Base-by-base conservation (phyloP, 257 asterid genomes). In the Anisodus acutangulus region DNA sequence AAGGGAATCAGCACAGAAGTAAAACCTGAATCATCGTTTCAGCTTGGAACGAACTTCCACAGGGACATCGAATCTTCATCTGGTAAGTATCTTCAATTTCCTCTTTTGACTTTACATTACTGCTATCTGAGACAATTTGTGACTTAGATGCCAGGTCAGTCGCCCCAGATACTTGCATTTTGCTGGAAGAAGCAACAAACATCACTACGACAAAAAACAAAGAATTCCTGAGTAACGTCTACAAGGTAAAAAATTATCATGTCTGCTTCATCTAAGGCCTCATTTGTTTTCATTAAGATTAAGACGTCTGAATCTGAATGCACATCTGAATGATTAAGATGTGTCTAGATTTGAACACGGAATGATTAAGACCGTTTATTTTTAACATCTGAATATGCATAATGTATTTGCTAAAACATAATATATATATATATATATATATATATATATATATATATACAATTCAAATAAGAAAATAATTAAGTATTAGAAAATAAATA, bases 1-100 rank as follows among this genome's bases (percentile, higher is more conserved):
- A 43, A 66, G 80, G 54, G 67, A 79, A 82, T 82, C 35, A 49
- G 39, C 79, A 45, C 13, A 37, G 37, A 74, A 16, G 39, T 37
- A 47, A 41, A 16, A 97, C 99, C 97, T 94, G 90, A 86, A 95
- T 91, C 97, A 93, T 89, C 43, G 97, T 88, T 83, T 94, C 97
- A 68, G 93, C 91, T 79, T 86, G 88, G 69, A 91, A 83, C 3
- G 94, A 85, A 86, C 92, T 92, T 88, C 96, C 97, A 86, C 99
- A 95, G 58, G 92, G 89, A 85, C 99, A 97, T 58, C 97, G 98
- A 63, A 92, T 91, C 90, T 92, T 95, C 86, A 81, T 80, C 81
- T 88, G 93, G 85, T 88, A 86, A 79, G 97, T 85, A 59, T 91
- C 96, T 87, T 90, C 95, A 68, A 49, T 66, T 88, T 95, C 97